These are phyloP conservation scores for Fusarium tuaranense DNA, from an alignment of 2,329 filamentous ascomycete species.

Conservation along the genomic window DNA sequence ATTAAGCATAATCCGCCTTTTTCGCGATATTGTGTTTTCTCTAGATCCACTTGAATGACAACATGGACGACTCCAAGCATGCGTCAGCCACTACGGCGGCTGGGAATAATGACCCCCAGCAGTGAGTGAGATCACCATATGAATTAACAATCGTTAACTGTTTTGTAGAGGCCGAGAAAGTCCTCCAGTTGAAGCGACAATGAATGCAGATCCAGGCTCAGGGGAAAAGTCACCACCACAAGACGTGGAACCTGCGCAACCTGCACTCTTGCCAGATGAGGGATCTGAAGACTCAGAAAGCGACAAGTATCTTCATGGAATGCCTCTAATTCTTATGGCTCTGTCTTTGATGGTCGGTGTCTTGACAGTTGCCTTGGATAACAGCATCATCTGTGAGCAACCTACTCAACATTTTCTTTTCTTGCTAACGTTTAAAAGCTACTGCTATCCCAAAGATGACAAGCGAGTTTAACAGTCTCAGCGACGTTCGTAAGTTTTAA, in stretches of 20 bases:
- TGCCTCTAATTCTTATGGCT: slow-evolving; percentile 22
- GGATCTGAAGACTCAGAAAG: background rate
- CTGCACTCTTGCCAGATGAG: too few relatives aligned
- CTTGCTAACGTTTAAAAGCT: slow-evolving; percentile 14
- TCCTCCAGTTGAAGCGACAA: background rate
- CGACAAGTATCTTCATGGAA: slow-evolving; percentile 26
- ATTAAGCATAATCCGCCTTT: background rate
- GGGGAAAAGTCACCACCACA: background rate
- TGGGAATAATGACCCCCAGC: background rate
- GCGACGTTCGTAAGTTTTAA: slow-evolving; percentile 32
- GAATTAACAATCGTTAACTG: background rate
- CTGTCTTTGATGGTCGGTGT: slow-evolving; percentile 36
- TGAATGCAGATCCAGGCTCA: background rate
- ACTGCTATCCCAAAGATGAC: slow-evolving; percentile 45
- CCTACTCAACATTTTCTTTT: rapidly evolving
- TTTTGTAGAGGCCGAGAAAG: background rate
- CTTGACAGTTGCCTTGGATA: slow-evolving; percentile 39
- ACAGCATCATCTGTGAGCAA: slow-evolving; percentile 34
- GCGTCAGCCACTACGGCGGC: background rate
- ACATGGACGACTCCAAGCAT: background rate
- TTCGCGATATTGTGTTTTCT: background rate
- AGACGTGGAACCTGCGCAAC: background rate
- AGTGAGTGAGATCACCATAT: background rate
- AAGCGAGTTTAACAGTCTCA: slow-evolving; percentile 50
- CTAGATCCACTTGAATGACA: background rate